Percentiles rank a stretch among this genome's conserved stretches.
phyloP scores from a whole-genome alignment of 345 rosid genomes.

The Angophora floribunda region DNA sequence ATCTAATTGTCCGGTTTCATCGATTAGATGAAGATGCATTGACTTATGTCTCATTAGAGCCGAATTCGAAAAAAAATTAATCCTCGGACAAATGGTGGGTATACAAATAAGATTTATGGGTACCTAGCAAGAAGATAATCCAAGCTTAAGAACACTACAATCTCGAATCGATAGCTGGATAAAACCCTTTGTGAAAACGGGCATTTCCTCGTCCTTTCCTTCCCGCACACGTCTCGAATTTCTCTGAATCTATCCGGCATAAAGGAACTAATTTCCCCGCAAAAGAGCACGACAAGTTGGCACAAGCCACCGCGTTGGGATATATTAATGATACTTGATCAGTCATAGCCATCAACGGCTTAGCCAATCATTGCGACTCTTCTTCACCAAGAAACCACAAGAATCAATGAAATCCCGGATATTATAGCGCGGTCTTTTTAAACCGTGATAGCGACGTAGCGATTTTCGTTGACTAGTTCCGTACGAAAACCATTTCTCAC shows the following conservation, averaged over 20 bases:
- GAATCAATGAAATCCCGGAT: not conserved
- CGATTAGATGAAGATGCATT: not conserved
- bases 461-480: not conserved
- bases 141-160: not conserved
- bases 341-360: not conserved
- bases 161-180: not conserved
- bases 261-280: not conserved
- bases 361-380: not conserved
- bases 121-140: not conserved
- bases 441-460: not conserved
- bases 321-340: not conserved
- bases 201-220: not conserved
- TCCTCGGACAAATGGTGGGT: not conserved
- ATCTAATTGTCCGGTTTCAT: not conserved
- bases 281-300: not conserved
- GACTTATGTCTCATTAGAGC: not conserved
- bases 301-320: not conserved
- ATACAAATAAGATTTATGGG: not conserved
- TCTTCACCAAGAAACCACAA: not conserved
- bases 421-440: not conserved
- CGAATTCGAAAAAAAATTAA: not conserved
- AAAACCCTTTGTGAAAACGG: not conserved
- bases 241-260: not conserved
- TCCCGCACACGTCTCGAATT: not conserved
- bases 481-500: not conserved